phyloP scores from a whole-genome alignment of 1,139 yeast species.

The Yamadazyma dushanensis region DNA sequence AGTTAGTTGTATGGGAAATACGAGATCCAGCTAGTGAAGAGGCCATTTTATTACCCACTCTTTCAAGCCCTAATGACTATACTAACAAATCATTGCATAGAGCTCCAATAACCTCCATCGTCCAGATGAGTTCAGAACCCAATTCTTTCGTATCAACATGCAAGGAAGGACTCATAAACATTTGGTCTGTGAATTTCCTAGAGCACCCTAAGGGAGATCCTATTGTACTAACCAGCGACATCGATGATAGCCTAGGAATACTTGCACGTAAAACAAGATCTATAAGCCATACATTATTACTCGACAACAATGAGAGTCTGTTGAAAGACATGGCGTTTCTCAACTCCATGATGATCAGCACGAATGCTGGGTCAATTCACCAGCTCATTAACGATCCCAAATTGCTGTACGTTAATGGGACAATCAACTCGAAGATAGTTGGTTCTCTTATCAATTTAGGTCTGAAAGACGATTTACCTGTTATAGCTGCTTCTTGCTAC shows the following conservation, averaged over 20 bases:
- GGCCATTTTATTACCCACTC: constrained; percentile 26
- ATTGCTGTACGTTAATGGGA: constrained; percentile 29
- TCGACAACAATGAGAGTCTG: constrained; percentile 6
- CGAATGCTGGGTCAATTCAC: constrained; percentile 49
- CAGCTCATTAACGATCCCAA: constrained; percentile 29
- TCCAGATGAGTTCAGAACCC: constrained; percentile 10
- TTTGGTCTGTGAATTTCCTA: constrained; percentile 39
- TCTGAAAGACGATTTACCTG: constrained; percentile 9
- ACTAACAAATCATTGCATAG: constrained; percentile 14
- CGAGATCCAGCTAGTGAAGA: constrained; percentile 8
- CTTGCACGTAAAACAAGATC: constrained; percentile 6
- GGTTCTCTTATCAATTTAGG: constrained; percentile 12
- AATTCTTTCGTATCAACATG: constrained; percentile 33
- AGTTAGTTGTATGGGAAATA: constrained; percentile 42
- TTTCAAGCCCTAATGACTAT: constrained; percentile 24
- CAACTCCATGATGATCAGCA: constrained; percentile 33
- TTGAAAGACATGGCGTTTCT: constrained; percentile 8
- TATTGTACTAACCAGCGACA: constrained; percentile 6
- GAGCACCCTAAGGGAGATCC: constrained; percentile 15
- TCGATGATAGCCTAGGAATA: constrained; percentile 9
- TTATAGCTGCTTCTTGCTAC: constrained; percentile 11
- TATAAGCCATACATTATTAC: constrained; percentile 9
- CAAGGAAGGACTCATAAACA: constrained; percentile 34
- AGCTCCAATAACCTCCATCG: constrained; percentile 14
- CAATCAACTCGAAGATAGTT: constrained; percentile 7